Conservation (phyloP, 495 filamentous ascomycete species). For the Choiromyces venosus region DNA sequence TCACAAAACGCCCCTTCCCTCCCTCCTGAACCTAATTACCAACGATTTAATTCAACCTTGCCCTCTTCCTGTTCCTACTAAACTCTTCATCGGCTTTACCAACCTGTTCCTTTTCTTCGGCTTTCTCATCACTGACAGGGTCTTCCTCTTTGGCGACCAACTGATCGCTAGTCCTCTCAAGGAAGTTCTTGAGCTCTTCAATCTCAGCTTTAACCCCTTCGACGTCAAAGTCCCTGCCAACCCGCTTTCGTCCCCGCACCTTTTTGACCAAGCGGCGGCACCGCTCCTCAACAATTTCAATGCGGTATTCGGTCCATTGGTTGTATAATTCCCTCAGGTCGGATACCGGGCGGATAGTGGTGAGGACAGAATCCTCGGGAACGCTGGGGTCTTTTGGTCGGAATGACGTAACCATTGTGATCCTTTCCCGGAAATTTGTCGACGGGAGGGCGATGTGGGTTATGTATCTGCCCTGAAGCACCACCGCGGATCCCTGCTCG, state of each 20-base stretch:
- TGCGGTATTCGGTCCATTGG: constrained; percentile 63
- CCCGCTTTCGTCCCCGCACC: constrained; percentile 48
- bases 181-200: constrained; percentile 45
- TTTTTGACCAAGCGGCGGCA: constrained; percentile 47
- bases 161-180: constrained; percentile 31
- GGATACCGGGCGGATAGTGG: constrained; percentile 61
- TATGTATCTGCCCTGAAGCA: constrained; percentile 68
- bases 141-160: background rate
- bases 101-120: background rate
- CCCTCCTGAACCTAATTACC: background rate
- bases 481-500: constrained; percentile 59
- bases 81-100: background rate
- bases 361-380: constrained; percentile 62
- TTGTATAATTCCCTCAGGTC: constrained; percentile 64
- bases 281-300: constrained; percentile 63
- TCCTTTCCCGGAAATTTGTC: constrained; percentile 59
- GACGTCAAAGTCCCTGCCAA: constrained; percentile 46
- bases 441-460: constrained; percentile 63
- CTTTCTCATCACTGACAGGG: background rate
- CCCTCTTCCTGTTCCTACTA: background rate
- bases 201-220: constrained; percentile 44
- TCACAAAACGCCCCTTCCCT: background rate
- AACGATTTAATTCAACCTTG: background rate
- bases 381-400: constrained; percentile 55
- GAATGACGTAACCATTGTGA: constrained; percentile 70